These are phyloP conservation scores for Sophora flavescens DNA, from an alignment of 306 rosid genomes.

Conservation along the genomic window DNA sequence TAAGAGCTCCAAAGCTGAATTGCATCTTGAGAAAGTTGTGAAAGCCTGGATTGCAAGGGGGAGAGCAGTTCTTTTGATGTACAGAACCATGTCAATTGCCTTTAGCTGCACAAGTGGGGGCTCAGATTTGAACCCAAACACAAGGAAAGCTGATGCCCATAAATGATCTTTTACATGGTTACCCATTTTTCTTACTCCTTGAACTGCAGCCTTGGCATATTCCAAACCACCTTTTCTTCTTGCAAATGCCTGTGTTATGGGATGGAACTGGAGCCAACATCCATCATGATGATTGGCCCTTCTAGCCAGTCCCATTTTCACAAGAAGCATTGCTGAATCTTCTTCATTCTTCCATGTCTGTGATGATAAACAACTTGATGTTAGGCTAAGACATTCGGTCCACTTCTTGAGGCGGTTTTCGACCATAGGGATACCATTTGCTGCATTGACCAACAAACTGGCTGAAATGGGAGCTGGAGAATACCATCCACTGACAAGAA, in stretches of 20 bases:
- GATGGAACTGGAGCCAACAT: constrained; percentile 83
- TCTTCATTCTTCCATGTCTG: constrained; percentile 76
- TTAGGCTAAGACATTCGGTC: constrained; percentile 54
- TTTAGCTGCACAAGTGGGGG: constrained; percentile 75
- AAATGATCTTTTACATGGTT: constrained; percentile 66
- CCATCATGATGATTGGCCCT: constrained; percentile 59
- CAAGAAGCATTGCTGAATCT: constrained; percentile 74
- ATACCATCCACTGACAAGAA: constrained; percentile 81
- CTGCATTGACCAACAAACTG: constrained; percentile 63
- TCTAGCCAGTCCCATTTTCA: constrained; percentile 75
- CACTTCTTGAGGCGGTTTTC: constrained; percentile 64
- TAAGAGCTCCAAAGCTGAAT: constrained; percentile 76
- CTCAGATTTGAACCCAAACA: constrained; percentile 88
- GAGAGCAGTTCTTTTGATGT: constrained; percentile 77
- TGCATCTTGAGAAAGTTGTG: constrained; percentile 81
- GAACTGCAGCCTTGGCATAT: constrained; percentile 72
- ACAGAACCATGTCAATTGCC: constrained; percentile 72
- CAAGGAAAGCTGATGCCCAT: constrained; percentile 91
- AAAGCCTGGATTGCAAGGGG: constrained; percentile 88
- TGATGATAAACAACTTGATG: constrained; percentile 65
- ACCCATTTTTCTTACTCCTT: constrained; percentile 69
- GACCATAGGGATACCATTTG: constrained; percentile 55
- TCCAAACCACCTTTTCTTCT: constrained; percentile 72
- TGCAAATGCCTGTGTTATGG: constrained; percentile 69
- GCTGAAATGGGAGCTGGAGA: constrained; percentile 73